Base-by-base conservation (phyloP, 331 rosid species). In the Quercus tomentella region DNA sequence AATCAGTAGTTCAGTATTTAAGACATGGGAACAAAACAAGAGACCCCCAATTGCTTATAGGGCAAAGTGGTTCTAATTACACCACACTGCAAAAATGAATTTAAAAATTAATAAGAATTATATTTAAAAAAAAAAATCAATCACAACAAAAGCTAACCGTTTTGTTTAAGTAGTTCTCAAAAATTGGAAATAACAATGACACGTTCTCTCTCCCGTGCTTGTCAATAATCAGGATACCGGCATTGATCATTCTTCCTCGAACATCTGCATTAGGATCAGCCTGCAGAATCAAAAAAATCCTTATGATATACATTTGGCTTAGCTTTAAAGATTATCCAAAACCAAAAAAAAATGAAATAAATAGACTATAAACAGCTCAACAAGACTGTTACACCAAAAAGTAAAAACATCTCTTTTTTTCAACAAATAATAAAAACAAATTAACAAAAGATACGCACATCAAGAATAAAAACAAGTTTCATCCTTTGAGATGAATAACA, bases 211-310 rank as follows among this genome's bases (percentile, higher is more conserved):
- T 89, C 78, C 99, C 99, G 72, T 91, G 96, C 91, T 91, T 95
- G 87, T 95, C 98, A 76, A 95, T 91, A 77, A 95, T 95, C 92
- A 91, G 79, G 79, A 93, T 90, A 80, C 98, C 99, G 81, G 99
- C 96, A 86, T 90, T 93, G 56, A 95, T 88, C 99, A 95, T 95
- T 95, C 96, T 91, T 77, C 91, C 98, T 72, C 98, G 86, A 81
- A 95, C 99, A 86, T 95, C 99, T 56, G 86, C 83, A 89, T 95
- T 93, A 49, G 92, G 92, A 88, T 95, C 99, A 66, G 93, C 99
- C 99, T 95, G 94, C 93, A 90, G 41, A 37, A 86, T 73, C 70
- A 86, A 70, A 80, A 62, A 68, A 79, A 89, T 62, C 77, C 41
- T 22, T 76, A 16, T 67, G 37, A 30, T 67, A 67, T 17, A 67